These are phyloP conservation scores for Syzygium syzygioides DNA, from an alignment of 441 rosid species.

Conservation along the genomic window DNA sequence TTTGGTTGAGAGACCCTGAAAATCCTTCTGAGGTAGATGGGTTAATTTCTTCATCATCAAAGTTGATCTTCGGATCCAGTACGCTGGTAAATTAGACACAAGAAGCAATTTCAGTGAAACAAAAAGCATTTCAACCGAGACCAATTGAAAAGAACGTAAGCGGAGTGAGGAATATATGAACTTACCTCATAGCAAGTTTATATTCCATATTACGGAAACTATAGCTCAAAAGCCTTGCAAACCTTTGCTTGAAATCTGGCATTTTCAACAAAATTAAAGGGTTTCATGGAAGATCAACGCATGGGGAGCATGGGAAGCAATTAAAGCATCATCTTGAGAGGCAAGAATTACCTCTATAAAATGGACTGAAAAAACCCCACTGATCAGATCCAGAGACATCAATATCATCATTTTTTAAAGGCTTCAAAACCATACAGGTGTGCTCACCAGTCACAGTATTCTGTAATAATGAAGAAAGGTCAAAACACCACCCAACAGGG, in stretches of 20 bases:
- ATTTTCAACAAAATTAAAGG: constrained; percentile 9
- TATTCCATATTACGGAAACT: constrained; percentile 71
- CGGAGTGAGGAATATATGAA: not conserved
- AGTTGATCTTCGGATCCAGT: constrained; percentile 83
- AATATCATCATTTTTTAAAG: constrained; percentile 62
- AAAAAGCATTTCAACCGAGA: not conserved
- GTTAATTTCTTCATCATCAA: constrained; percentile 32
- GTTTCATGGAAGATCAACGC: not conserved
- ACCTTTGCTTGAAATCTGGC: constrained; percentile 72
- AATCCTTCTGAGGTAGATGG: constrained; percentile 35
- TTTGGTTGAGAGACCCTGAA: constrained; percentile 43
- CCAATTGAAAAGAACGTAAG: not conserved
- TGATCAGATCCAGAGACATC: constrained; percentile 58
- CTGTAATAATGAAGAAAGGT: constrained; percentile 25
- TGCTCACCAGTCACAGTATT: constrained; percentile 93
- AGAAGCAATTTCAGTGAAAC: constrained; percentile 11
- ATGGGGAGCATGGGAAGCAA: not conserved
- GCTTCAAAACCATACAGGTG: constrained; percentile 86
- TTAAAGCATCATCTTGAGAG: not conserved
- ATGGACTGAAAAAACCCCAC: constrained; percentile 90
- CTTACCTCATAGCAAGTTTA: constrained; percentile 95
- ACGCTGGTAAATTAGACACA: constrained; percentile 44
- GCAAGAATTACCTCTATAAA: constrained; percentile 55
- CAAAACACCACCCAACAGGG: not conserved
- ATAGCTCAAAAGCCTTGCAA: constrained; percentile 50